These are phyloP conservation scores for Begonia loranthoides DNA, from an alignment of 306 rosid genomes.

Conservation along the genomic window DNA sequence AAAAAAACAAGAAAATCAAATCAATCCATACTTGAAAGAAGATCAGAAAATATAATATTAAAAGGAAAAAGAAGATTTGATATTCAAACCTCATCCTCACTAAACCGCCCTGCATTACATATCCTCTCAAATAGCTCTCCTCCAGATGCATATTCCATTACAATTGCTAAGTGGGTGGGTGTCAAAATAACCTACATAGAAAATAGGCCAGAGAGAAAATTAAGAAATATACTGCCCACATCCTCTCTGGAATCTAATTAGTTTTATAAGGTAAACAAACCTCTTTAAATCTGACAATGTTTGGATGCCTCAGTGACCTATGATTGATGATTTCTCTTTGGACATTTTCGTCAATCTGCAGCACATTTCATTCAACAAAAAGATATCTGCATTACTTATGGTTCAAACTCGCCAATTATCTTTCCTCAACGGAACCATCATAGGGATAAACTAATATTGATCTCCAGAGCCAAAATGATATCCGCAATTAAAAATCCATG, in stretches of 20 bases:
- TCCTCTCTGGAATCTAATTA: not conserved
- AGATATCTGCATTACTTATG: slow-evolving; percentile 4
- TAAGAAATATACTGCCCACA: not conserved
- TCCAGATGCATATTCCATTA: slow-evolving; percentile 94
- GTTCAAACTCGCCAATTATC: not conserved
- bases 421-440: not conserved
- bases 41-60: too few relatives aligned
- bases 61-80: slow-evolving; percentile 4
- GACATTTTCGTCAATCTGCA: slow-evolving; percentile 87
- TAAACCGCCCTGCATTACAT: slow-evolving; percentile 61
- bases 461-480: too few relatives aligned
- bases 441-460: too few relatives aligned
- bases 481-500: too few relatives aligned
- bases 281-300: slow-evolving; percentile 86
- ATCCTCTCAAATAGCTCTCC: slow-evolving; percentile 82
- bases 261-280: slow-evolving; percentile 24
- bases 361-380: slow-evolving; percentile 13
- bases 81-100: slow-evolving; percentile 66
- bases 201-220: not conserved
- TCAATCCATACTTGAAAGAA: too few relatives aligned
- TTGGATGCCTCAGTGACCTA: slow-evolving; percentile 83
- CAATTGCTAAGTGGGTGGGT: slow-evolving; percentile 91
- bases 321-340: slow-evolving; percentile 88
- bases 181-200: slow-evolving; percentile 58
- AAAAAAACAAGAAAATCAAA: slow-evolving; percentile 11